Percentiles rank a stretch among this genome's conserved stretches.
phyloP scores from a whole-genome alignment of 2,329 filamentous ascomycete species.

The Lachnellula suecica region DNA sequence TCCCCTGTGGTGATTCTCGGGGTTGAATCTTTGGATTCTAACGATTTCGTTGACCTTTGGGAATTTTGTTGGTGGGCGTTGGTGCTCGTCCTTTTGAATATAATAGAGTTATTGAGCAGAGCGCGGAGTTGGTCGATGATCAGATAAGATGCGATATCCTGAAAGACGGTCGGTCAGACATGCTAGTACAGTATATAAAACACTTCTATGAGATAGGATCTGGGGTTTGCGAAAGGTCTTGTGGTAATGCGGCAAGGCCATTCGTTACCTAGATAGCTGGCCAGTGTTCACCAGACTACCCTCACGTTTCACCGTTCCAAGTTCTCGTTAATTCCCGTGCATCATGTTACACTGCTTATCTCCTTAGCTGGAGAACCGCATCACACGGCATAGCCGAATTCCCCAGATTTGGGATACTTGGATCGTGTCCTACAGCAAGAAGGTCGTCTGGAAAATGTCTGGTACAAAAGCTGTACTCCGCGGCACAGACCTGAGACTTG shows the following conservation, averaged over 20 bases:
- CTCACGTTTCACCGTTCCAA: background rate
- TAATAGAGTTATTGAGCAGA: too few relatives aligned
- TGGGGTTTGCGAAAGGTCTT: too few relatives aligned
- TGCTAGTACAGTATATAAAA: too few relatives aligned
- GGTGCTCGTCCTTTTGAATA: too few relatives aligned
- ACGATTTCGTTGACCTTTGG: background rate
- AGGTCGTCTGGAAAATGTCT: background rate
- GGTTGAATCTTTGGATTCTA: background rate
- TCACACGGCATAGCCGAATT: background rate
- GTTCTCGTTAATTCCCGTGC: background rate
- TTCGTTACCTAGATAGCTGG: too few relatives aligned
- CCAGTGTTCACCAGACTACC: too few relatives aligned
- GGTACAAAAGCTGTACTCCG: background rate
- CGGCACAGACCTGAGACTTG: background rate
- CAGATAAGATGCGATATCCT: too few relatives aligned
- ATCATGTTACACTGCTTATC: background rate
- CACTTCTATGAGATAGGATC: too few relatives aligned
- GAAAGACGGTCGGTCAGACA: too few relatives aligned
- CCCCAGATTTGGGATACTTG: background rate
- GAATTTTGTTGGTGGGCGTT: background rate
- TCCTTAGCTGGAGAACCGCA: background rate
- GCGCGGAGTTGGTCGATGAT: too few relatives aligned
- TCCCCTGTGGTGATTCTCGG: background rate
- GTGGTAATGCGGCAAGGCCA: too few relatives aligned
- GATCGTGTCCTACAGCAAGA: background rate